phyloP scores from a whole-genome alignment of 1,284 basidiomycete species.

The Puccinia triticina region DNA sequence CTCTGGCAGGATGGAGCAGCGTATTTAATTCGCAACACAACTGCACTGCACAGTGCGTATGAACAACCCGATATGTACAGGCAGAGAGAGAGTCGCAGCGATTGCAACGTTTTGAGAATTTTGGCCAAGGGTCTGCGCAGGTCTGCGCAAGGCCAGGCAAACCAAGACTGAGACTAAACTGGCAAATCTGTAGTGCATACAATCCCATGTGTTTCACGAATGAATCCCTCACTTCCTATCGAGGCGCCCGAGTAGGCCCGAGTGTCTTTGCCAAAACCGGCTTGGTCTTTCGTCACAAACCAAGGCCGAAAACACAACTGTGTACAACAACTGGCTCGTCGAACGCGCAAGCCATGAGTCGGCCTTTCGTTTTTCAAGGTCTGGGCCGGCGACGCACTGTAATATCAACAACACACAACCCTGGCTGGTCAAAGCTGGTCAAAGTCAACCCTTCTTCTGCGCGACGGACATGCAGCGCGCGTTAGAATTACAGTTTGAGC shows the following conservation, averaged over 20 bases:
- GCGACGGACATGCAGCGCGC: background rate
- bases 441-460: background rate
- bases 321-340: background rate
- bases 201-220: constrained; percentile 1
- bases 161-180: constrained; percentile 1
- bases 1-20: background rate
- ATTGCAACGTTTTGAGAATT: constrained; percentile 19
- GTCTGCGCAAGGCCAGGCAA: background rate
- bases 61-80: constrained; percentile 1
- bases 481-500: background rate
- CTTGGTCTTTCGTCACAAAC: background rate
- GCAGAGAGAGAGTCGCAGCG: background rate
- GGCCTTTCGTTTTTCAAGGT: background rate
- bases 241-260: background rate
- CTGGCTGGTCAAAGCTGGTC: background rate
- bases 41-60: constrained; percentile 4
- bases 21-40: constrained; percentile 15
- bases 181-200: constrained; percentile 10
- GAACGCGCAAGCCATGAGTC: background rate
- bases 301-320: background rate
- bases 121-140: background rate
- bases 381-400: background rate
- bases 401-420: too few species aligned
- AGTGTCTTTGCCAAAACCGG: constrained; percentile 8
- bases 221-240: background rate